Evolutionary conservation across 2,329 filamentous ascomycete genomes (phyloP).

Genomic region (Nothopassalora personata): DNA sequence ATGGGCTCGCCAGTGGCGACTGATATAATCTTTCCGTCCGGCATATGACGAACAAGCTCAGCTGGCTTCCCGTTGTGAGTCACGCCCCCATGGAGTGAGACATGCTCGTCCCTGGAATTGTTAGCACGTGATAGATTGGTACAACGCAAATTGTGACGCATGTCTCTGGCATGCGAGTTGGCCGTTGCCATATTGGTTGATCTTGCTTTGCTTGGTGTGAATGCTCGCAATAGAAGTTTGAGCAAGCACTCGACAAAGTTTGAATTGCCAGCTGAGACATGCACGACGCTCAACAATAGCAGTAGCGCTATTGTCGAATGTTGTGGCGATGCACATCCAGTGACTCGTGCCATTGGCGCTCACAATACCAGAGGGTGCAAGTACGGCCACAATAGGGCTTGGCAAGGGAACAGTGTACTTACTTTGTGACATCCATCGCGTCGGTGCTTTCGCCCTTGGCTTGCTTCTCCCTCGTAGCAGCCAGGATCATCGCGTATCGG

Average conservation of each 20-base stretch:
- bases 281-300: slow-evolving; percentile 11
- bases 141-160: neutral
- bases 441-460: slow-evolving; percentile 50
- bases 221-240: neutral
- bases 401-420: slow-evolving; percentile 27
- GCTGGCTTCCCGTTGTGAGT: slow-evolving; percentile 75
- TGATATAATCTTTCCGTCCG: slow-evolving; percentile 73
- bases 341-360: neutral
- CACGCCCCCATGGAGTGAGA: slow-evolving; percentile 76
- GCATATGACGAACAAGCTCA: slow-evolving; percentile 70
- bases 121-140: slow-evolving; percentile 16
- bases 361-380: slow-evolving; percentile 1
- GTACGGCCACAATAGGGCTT: slow-evolving; percentile 4
- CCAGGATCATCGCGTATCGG: slow-evolving; percentile 80
- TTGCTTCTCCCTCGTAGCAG: slow-evolving; percentile 64
- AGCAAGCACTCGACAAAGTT: neutral
- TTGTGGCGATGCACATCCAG: neutral
- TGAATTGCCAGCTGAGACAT: neutral
- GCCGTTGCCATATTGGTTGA: slow-evolving; percentile 1
- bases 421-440: slow-evolving; percentile 49
- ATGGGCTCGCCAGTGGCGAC: slow-evolving; percentile 48
- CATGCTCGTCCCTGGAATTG: slow-evolving; percentile 57
- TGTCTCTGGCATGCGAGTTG: neutral
- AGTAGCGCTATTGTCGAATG: slow-evolving; percentile 3
- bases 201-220: neutral